These are phyloP conservation scores for Annulohypoxylon nitens DNA, from an alignment of 495 filamentous ascomycete species.

Conservation along the genomic window DNA sequence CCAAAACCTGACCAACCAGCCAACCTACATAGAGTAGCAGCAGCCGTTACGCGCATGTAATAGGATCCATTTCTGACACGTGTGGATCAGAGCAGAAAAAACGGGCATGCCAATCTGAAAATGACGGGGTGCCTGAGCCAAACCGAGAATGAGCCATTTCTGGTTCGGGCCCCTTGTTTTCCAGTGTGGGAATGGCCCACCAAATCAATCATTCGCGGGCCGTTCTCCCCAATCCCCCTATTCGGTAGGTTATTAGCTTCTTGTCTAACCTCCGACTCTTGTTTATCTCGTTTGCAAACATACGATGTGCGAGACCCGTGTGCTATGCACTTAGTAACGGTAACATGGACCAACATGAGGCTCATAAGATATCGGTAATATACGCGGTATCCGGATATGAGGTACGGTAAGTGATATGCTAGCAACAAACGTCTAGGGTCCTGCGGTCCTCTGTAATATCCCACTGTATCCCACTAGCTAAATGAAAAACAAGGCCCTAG, in stretches of 20 bases:
- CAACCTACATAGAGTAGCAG: conserved; percentile 2
- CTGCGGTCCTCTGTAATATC: neutral
- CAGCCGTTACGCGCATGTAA: conserved; percentile 6
- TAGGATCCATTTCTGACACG: conserved; percentile 41
- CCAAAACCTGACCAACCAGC: neutral
- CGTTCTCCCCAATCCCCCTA: conserved; percentile 44
- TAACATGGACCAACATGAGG: conserved; percentile 25
- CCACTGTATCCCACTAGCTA: neutral
- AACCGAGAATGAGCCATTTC: conserved; percentile 33
- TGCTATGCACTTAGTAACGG: conserved; percentile 5
- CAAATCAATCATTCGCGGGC: conserved; percentile 46
- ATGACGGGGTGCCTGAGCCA: conserved; percentile 45
- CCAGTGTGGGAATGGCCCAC: conserved; percentile 32
- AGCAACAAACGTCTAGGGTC: neutral
- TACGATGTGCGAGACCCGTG: conserved; percentile 7
- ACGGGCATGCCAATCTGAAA: conserved; percentile 40
- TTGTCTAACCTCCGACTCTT: conserved; percentile 26
- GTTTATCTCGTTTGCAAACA: conserved; percentile 19
- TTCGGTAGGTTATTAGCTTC: conserved; percentile 38
- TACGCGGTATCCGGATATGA: neutral
- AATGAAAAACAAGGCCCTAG: neutral
- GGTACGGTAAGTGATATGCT: neutral
- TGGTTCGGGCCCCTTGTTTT: conserved; percentile 42
- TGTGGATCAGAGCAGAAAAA: conserved; percentile 43
- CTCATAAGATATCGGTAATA: conserved; percentile 25